Base-by-base conservation (phyloP, 176 grass and related monocot species). In the Oryza coarctata region DNA sequence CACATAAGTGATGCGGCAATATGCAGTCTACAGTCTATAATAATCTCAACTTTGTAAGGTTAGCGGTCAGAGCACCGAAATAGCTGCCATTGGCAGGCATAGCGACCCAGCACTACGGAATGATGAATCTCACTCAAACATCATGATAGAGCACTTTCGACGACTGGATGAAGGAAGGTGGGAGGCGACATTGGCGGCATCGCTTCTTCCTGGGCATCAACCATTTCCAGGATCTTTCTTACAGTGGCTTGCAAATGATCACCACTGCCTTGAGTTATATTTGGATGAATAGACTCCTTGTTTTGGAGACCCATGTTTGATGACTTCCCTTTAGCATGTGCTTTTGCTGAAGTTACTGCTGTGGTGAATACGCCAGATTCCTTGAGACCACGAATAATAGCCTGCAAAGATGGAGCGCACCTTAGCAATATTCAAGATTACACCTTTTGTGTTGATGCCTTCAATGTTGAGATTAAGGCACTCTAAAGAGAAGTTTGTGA, bases 361-460 rank as follows among this genome's bases (percentile, higher is more conserved):
- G 85, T 77, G 2, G 86, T 90, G 57, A 99, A 99, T 38, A 95
- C 86, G 32, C 93, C 89, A 12, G 96, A 93, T 83, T 95, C 96
- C 86, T 87, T 99, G 27, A 99, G 86, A 71, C 93, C 96, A 74
- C 89, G 93, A 68, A 99, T 99, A 70, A 99, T 95, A 70, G 93
- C 91, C 96, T 99, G 73, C 49, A 82, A 86, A 80, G 1, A 82
- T 20, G 34, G 79, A 12, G 50, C 22, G 57, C 27, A 52, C 20
- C 2, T 82, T 80, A 89, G 76, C 74, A 84, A 66, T 69, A 81
- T 70, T 33, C 38, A 33, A 84, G 79, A 85, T 30, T 29, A 3
- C 13, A 34, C 36, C 25, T 20, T 77, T 36, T 36, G 72, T 22
- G 22, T 75, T 35, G 1, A 11, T 66, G 40, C 63, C 14, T 55